Evolutionary conservation across 1,284 basidiomycete genomes (phyloP).

Genomic region (Leccinum pseudoinsigne): DNA sequence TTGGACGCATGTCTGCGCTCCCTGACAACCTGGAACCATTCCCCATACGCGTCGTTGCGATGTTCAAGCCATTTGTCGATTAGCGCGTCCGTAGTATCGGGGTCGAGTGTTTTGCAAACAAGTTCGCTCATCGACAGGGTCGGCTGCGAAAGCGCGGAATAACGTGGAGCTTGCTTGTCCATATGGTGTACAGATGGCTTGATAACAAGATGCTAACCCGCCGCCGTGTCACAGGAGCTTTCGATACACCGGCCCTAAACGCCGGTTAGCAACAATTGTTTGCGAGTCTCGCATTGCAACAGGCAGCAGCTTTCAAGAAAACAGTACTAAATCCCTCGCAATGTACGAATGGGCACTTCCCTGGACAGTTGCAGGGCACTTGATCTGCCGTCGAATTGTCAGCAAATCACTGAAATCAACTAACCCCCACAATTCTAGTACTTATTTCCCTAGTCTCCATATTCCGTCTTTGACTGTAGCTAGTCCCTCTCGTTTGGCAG

Average conservation of each 20-base stretch:
- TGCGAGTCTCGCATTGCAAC: constrained; percentile 1
- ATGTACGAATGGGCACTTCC: neutral
- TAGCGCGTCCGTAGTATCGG: constrained; percentile 69
- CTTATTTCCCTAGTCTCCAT: constrained; percentile 60
- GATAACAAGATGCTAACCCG: constrained; percentile 15
- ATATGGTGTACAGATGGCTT: constrained; percentile 20
- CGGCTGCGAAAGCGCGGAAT: constrained; percentile 66
- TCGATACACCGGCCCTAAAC: constrained; percentile 32
- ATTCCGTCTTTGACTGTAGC: constrained; percentile 70
- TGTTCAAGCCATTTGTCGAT: constrained; percentile 82
- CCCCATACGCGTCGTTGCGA: constrained; percentile 68
- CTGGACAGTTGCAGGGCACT: neutral
- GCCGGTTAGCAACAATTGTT: constrained; percentile 7
- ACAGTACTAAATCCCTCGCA: neutral
- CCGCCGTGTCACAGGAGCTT: neutral
- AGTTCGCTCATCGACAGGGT: constrained; percentile 71
- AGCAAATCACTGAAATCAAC: neutral
- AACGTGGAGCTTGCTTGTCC: constrained; percentile 39
- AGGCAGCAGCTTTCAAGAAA: constrained; percentile 7
- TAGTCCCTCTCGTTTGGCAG: constrained; percentile 72
- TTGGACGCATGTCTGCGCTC: constrained; percentile 58
- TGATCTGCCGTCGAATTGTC: neutral
- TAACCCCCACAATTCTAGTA: neutral
- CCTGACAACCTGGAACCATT: constrained; percentile 69
- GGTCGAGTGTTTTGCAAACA: constrained; percentile 70